Conservation (phyloP, 306 rosid species). For the Vigna hirtella region DNA sequence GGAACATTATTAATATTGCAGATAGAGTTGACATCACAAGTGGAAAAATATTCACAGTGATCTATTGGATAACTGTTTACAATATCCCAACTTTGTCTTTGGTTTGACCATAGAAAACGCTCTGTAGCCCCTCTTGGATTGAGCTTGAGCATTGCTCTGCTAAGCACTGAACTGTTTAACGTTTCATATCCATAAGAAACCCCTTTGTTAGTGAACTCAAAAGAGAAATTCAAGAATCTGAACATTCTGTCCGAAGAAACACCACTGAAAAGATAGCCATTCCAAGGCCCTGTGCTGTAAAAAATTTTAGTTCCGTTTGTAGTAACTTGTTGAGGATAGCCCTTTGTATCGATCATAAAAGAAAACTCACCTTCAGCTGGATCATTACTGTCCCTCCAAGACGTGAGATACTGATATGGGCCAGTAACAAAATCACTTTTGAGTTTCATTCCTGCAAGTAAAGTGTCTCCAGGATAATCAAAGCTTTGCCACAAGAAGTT, state of each 20-base stretch:
- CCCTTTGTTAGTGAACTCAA: not conserved
- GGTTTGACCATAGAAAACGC: not conserved
- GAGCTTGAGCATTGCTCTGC: not conserved
- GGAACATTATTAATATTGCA: not conserved
- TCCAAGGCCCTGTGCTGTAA: not conserved
- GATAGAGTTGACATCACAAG: constrained; percentile 19
- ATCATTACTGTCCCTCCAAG: not conserved
- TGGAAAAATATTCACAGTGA: constrained; percentile 8
- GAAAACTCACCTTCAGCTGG: not conserved
- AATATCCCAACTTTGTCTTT: not conserved
- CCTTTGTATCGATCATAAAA: not conserved
- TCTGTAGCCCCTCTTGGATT: not conserved
- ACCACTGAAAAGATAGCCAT: not conserved
- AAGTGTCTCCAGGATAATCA: constrained; percentile 8
- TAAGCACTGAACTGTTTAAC: not conserved
- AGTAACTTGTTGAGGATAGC: not conserved
- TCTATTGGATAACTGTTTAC: not conserved
- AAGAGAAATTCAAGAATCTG: not conserved
- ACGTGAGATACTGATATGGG: not conserved
- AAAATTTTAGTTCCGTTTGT: not conserved
- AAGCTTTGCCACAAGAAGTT: constrained; percentile 17
- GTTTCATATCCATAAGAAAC: not conserved
- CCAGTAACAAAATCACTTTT: not conserved
- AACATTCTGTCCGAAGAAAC: not conserved
- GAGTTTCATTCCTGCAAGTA: constrained; percentile 7